Percentiles rank a stretch among this genome's conserved stretches.
These are phyloP conservation scores for Blastobotrys buckinghamii DNA, from an alignment of 1,139 yeast species.

Conservation along the genomic window DNA sequence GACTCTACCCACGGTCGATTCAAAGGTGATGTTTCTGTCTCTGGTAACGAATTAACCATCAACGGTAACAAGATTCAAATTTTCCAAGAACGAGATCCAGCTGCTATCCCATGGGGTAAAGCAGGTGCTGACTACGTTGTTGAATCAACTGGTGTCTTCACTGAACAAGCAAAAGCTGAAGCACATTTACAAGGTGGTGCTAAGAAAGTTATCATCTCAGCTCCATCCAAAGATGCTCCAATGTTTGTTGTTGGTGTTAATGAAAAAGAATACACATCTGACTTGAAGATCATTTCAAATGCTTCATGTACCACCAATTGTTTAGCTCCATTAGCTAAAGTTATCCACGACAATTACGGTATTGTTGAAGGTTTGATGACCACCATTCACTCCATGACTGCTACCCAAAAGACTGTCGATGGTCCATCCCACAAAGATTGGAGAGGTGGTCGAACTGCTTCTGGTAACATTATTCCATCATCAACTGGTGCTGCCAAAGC, in stretches of 20 bases:
- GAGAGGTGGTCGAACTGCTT: constrained; percentile 93
- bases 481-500: constrained; percentile 94
- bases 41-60: constrained; percentile 53
- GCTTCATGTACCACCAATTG: constrained; percentile 92
- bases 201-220: constrained; percentile 83
- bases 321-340: constrained; percentile 84
- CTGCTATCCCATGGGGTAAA: constrained; percentile 77
- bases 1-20: constrained; percentile 80
- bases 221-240: constrained; percentile 85
- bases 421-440: constrained; percentile 93
- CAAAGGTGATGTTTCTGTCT: constrained; percentile 59
- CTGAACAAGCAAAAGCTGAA: constrained; percentile 69
- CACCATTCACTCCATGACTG: constrained; percentile 86
- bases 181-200: constrained; percentile 83
- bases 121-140: constrained; percentile 72
- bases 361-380: constrained; percentile 87
- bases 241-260: constrained; percentile 86
- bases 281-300: constrained; percentile 68
- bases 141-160: constrained; percentile 89
- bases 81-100: constrained; percentile 75
- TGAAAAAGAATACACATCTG: constrained; percentile 64
- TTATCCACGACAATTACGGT: constrained; percentile 72
- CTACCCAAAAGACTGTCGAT: constrained; percentile 86
- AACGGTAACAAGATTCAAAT: constrained; percentile 64
- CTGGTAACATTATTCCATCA: constrained; percentile 84